These are phyloP conservation scores for Ophiostoma ulmi DNA, from an alignment of 2,329 filamentous ascomycete species.

Conservation along the genomic window DNA sequence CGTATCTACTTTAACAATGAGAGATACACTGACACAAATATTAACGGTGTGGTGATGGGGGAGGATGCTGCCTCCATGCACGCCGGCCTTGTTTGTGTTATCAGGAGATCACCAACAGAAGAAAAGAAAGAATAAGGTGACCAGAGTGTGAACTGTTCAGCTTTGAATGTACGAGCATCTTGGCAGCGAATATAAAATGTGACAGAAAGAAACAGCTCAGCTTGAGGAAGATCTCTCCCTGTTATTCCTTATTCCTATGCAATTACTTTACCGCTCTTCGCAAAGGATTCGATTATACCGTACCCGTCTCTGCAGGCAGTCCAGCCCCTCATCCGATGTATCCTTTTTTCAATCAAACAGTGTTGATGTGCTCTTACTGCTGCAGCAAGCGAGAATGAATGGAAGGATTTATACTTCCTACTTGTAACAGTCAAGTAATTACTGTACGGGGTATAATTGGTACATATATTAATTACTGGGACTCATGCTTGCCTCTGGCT, in stretches of 20 bases:
- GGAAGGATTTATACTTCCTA: neutral
- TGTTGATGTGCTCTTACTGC: neutral
- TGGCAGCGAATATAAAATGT: too few relatives aligned
- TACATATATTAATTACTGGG: neutral
- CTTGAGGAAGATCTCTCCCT: neutral
- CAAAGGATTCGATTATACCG: neutral
- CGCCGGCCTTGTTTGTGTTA: neutral
- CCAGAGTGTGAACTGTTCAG: too few relatives aligned
- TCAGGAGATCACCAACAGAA: neutral
- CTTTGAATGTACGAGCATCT: too few relatives aligned
- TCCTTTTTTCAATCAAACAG: neutral
- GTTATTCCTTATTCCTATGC: neutral
- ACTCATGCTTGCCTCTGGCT: neutral
- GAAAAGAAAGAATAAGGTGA: too few relatives aligned
- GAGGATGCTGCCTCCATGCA: neutral
- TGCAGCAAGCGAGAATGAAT: neutral
- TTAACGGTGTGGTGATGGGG: neutral
- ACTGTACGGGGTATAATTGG: neutral
- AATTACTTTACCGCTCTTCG: conserved; percentile 7
- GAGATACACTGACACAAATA: neutral
- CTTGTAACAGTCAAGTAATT: neutral
- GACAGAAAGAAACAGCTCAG: neutral
- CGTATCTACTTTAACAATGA: neutral
- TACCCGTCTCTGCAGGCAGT: neutral
- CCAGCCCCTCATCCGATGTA: neutral